These are phyloP conservation scores for Penicillium herquei DNA, from an alignment of 495 filamentous ascomycete species.

Conservation along the genomic window DNA sequence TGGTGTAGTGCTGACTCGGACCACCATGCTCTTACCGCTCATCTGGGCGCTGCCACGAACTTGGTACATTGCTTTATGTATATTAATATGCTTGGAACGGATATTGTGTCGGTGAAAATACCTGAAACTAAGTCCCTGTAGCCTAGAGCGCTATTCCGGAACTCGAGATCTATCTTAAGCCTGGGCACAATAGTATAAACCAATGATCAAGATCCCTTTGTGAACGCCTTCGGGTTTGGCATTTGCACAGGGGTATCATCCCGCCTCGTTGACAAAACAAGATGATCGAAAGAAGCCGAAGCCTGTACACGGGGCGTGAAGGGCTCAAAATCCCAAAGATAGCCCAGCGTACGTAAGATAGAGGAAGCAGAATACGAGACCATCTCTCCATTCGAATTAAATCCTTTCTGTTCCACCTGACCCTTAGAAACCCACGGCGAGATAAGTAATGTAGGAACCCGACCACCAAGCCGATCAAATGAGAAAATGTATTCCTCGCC, in stretches of 20 bases:
- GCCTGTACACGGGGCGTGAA: slow-evolving; percentile 39
- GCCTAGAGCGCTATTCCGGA: too few species aligned
- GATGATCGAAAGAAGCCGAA: slow-evolving; percentile 43
- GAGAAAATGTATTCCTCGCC: slow-evolving; percentile 43
- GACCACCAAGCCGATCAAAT: slow-evolving; percentile 49
- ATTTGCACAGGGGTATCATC: slow-evolving; percentile 24
- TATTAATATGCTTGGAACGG: too few species aligned
- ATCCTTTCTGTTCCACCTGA: slow-evolving; percentile 45
- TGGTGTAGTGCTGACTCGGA: too few species aligned
- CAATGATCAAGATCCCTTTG: not conserved
- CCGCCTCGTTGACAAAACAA: slow-evolving; percentile 24
- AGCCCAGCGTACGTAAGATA: slow-evolving; percentile 39
- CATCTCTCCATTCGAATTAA: slow-evolving; percentile 27
- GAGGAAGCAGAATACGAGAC: slow-evolving; percentile 41
- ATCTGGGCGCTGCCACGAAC: too few species aligned
- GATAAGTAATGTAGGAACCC: slow-evolving; percentile 49
- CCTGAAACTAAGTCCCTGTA: too few species aligned
- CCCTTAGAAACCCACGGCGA: slow-evolving; percentile 48
- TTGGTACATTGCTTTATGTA: too few species aligned
- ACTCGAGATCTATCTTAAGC: too few species aligned
- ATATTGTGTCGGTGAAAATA: too few species aligned
- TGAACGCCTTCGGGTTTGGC: slow-evolving; percentile 16
- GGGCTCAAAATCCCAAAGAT: slow-evolving; percentile 46
- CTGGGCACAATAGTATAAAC: too few species aligned
- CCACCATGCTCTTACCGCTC: too few species aligned